Evolutionary conservation across 805 yeast species (phyloP), one percentile per base, ranked within the genome.

Genomic region (Phaffomyces antillensis): DNA sequence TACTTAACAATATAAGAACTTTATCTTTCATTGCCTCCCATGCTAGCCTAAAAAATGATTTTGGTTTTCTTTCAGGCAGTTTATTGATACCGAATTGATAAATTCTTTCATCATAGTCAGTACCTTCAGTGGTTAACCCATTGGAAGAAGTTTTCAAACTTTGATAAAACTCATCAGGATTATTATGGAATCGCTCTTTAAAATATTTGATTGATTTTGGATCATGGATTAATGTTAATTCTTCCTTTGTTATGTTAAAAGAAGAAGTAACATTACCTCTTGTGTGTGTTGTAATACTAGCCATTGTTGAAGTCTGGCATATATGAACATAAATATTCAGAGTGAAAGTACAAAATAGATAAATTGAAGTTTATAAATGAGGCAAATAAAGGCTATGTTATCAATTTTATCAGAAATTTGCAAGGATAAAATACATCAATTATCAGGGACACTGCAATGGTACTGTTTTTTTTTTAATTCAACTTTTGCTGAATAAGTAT

Each of bases 11-110:
- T 44, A 93, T 82, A 63, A 95, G 73, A 18, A 93, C 95, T 63
- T 89, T 87, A 63, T 93, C 99, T 47, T 90, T 81, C 67, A 93
- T 67, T 4, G 97, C 96, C 55, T 85, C 86, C 70, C 76, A 79
- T 53, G 93, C 81, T 36, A 93, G 71, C 47, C 61, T 55, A 38
- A 82, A 66, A 50, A 93, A 81, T 2, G 87, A 71, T 58, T 85
- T 86, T 10, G 83, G 73, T n/a, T 76, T 69, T 52, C 76, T 76
- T 46, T 77, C 81, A 0, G 98, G 98, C 17, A 93, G 62, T 23
- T 58, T 63, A 60, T 93, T 93, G 16, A 62, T 66, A 23, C 96
- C 96, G 61, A 77, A 93, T 7, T 61, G 64, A n/a, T 55, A 49
- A 1, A 51, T 51, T 43, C 96, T 68, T 5, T 52, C 46, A 4